Percentiles rank a stretch among this genome's conserved stretches.
phyloP scores from a whole-genome alignment of 2,329 filamentous ascomycete species.

The Colletotrichum sansevieriae region DNA sequence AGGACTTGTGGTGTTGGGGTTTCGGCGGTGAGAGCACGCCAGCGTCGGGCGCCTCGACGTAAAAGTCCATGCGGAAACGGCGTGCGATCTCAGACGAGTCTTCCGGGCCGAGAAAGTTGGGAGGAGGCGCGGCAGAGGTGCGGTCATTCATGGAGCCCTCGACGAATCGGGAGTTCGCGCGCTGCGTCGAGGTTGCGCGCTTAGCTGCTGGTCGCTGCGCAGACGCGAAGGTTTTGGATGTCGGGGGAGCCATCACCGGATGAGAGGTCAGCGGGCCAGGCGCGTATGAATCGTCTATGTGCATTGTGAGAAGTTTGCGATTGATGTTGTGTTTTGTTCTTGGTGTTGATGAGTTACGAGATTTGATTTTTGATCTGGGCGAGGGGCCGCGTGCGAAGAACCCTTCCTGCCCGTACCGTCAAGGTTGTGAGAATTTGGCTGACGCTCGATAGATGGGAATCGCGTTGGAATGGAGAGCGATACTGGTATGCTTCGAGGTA shows the following conservation, averaged over 20 bases:
- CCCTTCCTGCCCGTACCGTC: slow-evolving; percentile 3
- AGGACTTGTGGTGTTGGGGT: slow-evolving; percentile 32
- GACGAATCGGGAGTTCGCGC: slow-evolving; percentile 64
- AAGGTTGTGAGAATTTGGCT: not conserved
- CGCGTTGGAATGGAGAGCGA: slow-evolving; percentile 4
- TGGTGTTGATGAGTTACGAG: not conserved
- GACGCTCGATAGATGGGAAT: slow-evolving; percentile 1
- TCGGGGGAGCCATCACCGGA: slow-evolving; percentile 27
- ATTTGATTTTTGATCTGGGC: not conserved
- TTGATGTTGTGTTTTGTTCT: not conserved
- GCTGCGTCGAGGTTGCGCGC: slow-evolving; percentile 37
- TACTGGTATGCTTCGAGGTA: slow-evolving; percentile 9
- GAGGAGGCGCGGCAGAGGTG: slow-evolving; percentile 77
- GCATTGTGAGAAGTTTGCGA: slow-evolving; percentile 14
- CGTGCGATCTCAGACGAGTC: slow-evolving; percentile 47
- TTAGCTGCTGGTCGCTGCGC: slow-evolving; percentile 34
- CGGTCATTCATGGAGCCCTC: slow-evolving; percentile 92
- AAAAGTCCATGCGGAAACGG: slow-evolving; percentile 43
- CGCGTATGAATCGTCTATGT: slow-evolving; percentile 22
- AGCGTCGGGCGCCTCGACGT: slow-evolving; percentile 43
- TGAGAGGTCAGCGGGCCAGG: slow-evolving; percentile 42
- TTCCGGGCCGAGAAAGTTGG: slow-evolving; percentile 69
- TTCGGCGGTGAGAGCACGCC: slow-evolving; percentile 37
- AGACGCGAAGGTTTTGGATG: slow-evolving; percentile 11
- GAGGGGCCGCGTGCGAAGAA: not conserved